These are phyloP conservation scores for Holtermannia corniformis DNA, from an alignment of 768 basidiomycete genomes.

Conservation along the genomic window DNA sequence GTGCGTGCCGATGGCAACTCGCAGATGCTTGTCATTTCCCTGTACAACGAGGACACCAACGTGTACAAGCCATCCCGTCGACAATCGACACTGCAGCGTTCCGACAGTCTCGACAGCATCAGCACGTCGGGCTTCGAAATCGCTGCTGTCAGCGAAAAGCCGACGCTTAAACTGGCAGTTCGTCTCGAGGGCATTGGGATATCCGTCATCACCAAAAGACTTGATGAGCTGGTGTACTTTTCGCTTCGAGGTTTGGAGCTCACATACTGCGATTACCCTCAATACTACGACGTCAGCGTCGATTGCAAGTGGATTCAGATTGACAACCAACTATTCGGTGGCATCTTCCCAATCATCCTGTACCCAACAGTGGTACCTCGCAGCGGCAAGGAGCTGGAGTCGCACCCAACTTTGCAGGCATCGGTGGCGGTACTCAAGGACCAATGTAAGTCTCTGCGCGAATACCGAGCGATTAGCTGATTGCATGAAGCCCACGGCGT, in stretches of 20 bases:
- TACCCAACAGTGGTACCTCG: conserved; percentile 78
- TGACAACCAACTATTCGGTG: conserved; percentile 96
- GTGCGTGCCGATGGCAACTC: conserved; percentile 78
- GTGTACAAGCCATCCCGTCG: conserved; percentile 71
- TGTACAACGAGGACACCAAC: conserved; percentile 74
- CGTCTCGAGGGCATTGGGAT: conserved; percentile 84
- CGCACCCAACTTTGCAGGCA: conserved; percentile 78
- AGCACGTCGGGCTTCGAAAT: conserved; percentile 70
- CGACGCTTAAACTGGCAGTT: conserved; percentile 58
- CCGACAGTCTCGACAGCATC: conserved; percentile 59
- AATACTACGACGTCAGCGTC: conserved; percentile 69
- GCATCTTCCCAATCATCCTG: conserved; percentile 83
- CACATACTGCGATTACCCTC: conserved; percentile 68
- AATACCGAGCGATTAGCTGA: not conserved
- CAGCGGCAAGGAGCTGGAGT: conserved; percentile 58
- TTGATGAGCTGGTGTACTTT: conserved; percentile 83
- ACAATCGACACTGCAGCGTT: conserved; percentile 43
- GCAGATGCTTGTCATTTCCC: conserved; percentile 76
- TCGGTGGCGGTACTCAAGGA: conserved; percentile 88
- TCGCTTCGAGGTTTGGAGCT: conserved; percentile 68
- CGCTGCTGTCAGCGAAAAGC: conserved; percentile 59
- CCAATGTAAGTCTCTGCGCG: conserved; percentile 53
- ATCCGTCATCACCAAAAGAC: conserved; percentile 75
- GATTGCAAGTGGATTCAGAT: conserved; percentile 82
- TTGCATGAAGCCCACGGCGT: conserved; percentile 79